A percentile compares a stretch with the other conserved stretches of the same genome.
Conservation (phyloP, 352 stramenopile genomes). For the Saprolegnia diclina region DNA sequence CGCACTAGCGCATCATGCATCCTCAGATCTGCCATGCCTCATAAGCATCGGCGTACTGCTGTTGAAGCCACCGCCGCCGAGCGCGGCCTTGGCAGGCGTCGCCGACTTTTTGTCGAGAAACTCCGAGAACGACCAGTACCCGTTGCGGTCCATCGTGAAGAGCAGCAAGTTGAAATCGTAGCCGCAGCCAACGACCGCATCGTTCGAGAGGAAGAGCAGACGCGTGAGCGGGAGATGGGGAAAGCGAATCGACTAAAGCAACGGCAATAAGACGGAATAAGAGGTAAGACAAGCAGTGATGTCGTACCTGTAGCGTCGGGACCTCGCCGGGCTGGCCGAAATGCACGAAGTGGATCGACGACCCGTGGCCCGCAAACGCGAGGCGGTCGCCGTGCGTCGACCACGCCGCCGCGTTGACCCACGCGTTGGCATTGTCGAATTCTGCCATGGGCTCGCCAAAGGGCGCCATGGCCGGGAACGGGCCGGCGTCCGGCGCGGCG, state of each 20-base stretch:
- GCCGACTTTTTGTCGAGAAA: slow-evolving; percentile 20
- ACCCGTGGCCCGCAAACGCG: slow-evolving; percentile 88
- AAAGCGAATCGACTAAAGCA: slow-evolving; percentile 80
- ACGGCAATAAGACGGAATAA: not conserved
- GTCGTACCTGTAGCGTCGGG: slow-evolving; percentile 70
- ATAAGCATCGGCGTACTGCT: not conserved
- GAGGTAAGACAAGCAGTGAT: not conserved
- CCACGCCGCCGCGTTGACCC: slow-evolving; percentile 90
- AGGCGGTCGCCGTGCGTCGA: slow-evolving; percentile 83
- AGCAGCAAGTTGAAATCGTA: slow-evolving; percentile 91
- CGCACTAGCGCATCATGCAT: slow-evolving; percentile 21
- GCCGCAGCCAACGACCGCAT: slow-evolving; percentile 78
- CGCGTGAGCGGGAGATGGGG: slow-evolving; percentile 72
- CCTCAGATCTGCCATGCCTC: not conserved
- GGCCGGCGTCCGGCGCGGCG: slow-evolving; percentile 49
- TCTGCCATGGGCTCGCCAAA: slow-evolving; percentile 80
- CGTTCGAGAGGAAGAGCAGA: slow-evolving; percentile 87
- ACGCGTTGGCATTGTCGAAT: slow-evolving; percentile 85
- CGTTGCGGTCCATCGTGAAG: slow-evolving; percentile 69
- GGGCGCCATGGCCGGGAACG: slow-evolving; percentile 63
- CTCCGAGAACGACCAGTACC: slow-evolving; percentile 48
- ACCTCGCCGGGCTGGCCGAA: slow-evolving; percentile 65
- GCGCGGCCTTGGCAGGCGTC: not conserved
- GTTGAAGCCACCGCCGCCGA: slow-evolving; percentile 17
- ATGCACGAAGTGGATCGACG: slow-evolving; percentile 86